Base-by-base conservation (phyloP, 2,329 filamentous ascomycete species). In the Grosmannia serpens region DNA sequence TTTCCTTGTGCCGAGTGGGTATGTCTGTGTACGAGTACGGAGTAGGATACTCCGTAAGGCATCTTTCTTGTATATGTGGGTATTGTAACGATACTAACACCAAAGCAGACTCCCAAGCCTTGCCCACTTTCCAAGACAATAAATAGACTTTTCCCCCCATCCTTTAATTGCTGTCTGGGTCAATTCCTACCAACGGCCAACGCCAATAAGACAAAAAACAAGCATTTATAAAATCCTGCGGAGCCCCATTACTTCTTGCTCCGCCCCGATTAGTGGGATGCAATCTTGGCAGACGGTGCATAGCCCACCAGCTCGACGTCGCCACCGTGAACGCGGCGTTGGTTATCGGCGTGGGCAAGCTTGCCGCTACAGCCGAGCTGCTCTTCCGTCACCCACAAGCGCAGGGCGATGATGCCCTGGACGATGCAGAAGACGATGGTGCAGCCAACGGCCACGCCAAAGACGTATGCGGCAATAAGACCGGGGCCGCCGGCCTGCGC, bases 391-490 rank as follows among this genome's bases (percentile, higher is more conserved):
- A 79, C 54, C 70, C 75, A 78, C 51, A 71, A 66, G 24, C 83
- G 73, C 61, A 79, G 55, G 73, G 74, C 76, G 24, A 86, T 74
- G 17, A 81, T 38, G 1, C 69, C 70, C 74, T 75, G 78, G 15
- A 76, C 76, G 22, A 84, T 49, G 31, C 71, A 66, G 64, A 83
- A 86, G 44, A 84, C 70, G 26, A 84, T 64, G 41, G 80, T 62
- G 22, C 77, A 76, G 8, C 72, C 81, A 0, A 74, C 74, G 3
- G 79, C 71, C 53, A 86, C 83, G 9, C 79, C 79, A 55, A 88
- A 71, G 55, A 83, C 80, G 66, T 88, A 89, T 2, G 74, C 87
- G 1, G 83, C 81, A 4, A 91, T 83, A 8, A 76, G 72, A 0
- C 76, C 79, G 17, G 24, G 27, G 31, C 76, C 68, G 20, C 78